Evolutionary conservation across 345 rosid species (phyloP), one percentile per base, ranked within the genome.

Genomic region (Brassica rapa): DNA sequence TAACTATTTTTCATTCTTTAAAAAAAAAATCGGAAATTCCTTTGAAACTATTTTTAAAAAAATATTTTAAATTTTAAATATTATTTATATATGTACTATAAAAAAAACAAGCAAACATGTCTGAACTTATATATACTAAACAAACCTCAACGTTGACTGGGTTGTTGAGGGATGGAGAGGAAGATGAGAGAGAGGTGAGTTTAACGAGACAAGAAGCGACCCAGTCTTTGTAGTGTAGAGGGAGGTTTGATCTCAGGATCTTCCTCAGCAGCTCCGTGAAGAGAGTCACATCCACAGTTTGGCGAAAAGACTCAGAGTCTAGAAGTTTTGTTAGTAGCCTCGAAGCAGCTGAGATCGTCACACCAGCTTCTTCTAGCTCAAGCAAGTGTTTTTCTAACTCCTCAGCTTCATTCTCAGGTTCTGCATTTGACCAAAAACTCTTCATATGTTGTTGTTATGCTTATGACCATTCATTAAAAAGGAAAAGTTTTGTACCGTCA

Each of bases 141-240:
- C 89, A 86, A 62, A 91, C 91, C 87, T 94, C 98, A 24, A 81
- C 46, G 83, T 81, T 85, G 79, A 94, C 77, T 0, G 91, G 90
- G 69, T 81, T 84, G 72, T 85, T 86, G 4, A 70, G 82, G n/a
- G 83, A 77, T 46, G 53, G 62, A 19, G 62, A 61, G 8, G 81
- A 76, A 46, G 88, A 83, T 3, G 83, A 82, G 43, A 72, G 73
- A 46, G 87, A 77, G 71, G 82, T 77, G 75, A 94, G 81, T 74
- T 94, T 90, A 62, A 90, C 86, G 2, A 94, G 89, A 82, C 91
- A 88, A 69, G 93, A 87, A 0, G 96, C 93, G 23, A 92, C 91
- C 91, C 90, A 88, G 60, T 94, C 93, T 82, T 94, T 90, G 81
- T 77, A 67, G 33, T 81, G 81, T 65, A 80, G 73, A 70, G 83